Percentiles rank a stretch among this genome's conserved stretches.
phyloP scores from a whole-genome alignment of 768 basidiomycete genomes.

The Leccinum truebloodii region DNA sequence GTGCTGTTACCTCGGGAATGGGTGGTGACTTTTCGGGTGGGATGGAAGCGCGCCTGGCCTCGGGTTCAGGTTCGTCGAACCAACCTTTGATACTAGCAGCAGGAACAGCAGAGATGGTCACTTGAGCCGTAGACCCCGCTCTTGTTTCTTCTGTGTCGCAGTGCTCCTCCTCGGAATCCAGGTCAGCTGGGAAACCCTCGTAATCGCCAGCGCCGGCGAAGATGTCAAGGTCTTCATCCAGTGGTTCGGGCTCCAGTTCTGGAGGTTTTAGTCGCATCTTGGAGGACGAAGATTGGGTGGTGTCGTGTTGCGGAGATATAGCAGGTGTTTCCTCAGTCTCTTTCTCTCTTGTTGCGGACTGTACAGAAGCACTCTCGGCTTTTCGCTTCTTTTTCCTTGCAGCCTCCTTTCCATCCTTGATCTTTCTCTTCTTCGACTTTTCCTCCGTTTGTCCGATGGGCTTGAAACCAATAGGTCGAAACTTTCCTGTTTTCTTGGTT shows the following conservation, averaged over 20 bases:
- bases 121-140: slow-evolving; percentile 12
- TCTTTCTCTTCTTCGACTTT: slow-evolving; percentile 47
- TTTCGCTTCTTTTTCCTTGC: slow-evolving; percentile 64
- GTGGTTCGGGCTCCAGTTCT: slow-evolving; percentile 25
- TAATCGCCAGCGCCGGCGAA: slow-evolving; percentile 88
- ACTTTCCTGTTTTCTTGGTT: slow-evolving; percentile 44
- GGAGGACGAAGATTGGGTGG: slow-evolving; percentile 6
- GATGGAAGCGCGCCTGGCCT: slow-evolving; percentile 11
- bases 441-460: slow-evolving; percentile 50
- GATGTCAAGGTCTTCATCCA: slow-evolving; percentile 76
- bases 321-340: not conserved
- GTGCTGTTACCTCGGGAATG: slow-evolving; percentile 6
- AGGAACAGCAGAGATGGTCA: slow-evolving; percentile 8
- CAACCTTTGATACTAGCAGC: slow-evolving; percentile 36
- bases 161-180: slow-evolving; percentile 46
- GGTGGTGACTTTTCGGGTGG: slow-evolving; percentile 17
- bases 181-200: slow-evolving; percentile 61
- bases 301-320: slow-evolving; percentile 1
- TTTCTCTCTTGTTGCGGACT: slow-evolving; percentile 5
- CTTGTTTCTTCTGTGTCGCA: slow-evolving; percentile 18
- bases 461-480: slow-evolving; percentile 63
- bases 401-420: slow-evolving; percentile 38
- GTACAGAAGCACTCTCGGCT: slow-evolving; percentile 33
- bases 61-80: slow-evolving; percentile 46
- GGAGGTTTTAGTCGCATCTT: slow-evolving; percentile 9